phyloP scores from a whole-genome alignment of 1,284 basidiomycete genomes.

The Fistulina hepatica region DNA sequence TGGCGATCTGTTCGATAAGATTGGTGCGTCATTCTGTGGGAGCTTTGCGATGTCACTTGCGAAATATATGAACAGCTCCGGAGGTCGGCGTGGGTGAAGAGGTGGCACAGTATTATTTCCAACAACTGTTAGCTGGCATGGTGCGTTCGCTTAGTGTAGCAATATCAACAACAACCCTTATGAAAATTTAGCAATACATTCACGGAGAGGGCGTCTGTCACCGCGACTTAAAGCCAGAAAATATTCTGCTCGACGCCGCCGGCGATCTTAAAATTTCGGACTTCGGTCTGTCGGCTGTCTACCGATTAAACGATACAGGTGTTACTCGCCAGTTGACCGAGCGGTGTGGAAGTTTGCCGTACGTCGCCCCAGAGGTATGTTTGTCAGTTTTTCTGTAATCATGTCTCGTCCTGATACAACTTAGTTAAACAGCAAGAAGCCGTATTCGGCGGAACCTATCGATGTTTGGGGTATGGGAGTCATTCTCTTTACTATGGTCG shows the following conservation, averaged over 20 bases:
- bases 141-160: slow-evolving; percentile 26
- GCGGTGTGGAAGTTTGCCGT: slow-evolving; percentile 88
- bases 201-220: slow-evolving; percentile 90
- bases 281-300: slow-evolving; percentile 91
- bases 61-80: slow-evolving; percentile 42
- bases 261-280: slow-evolving; percentile 88
- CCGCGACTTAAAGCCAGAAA: slow-evolving; percentile 95
- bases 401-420: slow-evolving; percentile 1
- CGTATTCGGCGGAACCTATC: slow-evolving; percentile 86
- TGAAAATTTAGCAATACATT: slow-evolving; percentile 55
- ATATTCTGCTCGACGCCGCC: slow-evolving; percentile 72
- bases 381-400: neutral
- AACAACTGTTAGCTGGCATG: slow-evolving; percentile 76
- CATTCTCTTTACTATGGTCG: slow-evolving; percentile 88
- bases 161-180: slow-evolving; percentile 4
- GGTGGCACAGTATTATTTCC: slow-evolving; percentile 86
- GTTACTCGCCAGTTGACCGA: slow-evolving; percentile 62
- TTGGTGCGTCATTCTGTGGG: slow-evolving; percentile 43
- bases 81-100: slow-evolving; percentile 85
- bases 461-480: slow-evolving; percentile 96
- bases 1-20: slow-evolving; percentile 97
- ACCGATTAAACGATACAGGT: slow-evolving; percentile 80
- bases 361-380: slow-evolving; percentile 85
- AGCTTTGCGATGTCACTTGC: neutral
- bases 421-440: slow-evolving; percentile 38